phyloP scores from a whole-genome alignment of 495 filamentous ascomycete species.

The Thermothielavioides terrestris region DNA sequence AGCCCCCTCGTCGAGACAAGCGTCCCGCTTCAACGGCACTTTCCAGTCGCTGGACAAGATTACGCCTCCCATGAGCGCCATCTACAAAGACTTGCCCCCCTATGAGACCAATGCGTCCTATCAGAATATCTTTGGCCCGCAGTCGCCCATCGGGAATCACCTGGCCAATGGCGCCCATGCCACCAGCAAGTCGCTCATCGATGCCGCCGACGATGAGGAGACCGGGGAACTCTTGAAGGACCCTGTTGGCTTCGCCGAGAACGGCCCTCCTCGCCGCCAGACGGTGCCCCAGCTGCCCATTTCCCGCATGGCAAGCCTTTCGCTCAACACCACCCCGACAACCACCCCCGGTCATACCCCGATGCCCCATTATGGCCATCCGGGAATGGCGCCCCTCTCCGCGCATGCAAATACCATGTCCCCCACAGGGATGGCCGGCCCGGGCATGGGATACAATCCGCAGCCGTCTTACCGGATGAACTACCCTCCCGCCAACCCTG shows the following conservation, averaged over 20 bases:
- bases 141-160: constrained; percentile 73
- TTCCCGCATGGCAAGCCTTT: constrained; percentile 60
- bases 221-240: constrained; percentile 77
- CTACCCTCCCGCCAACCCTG: constrained; percentile 85
- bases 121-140: constrained; percentile 70
- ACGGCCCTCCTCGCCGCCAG: constrained; percentile 57
- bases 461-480: constrained; percentile 54
- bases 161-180: constrained; percentile 59
- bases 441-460: constrained; percentile 37
- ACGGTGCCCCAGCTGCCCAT: constrained; percentile 70
- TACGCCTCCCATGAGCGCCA: constrained; percentile 51
- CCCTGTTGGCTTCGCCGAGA: constrained; percentile 75
- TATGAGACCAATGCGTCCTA: constrained; percentile 56
- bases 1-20: constrained; percentile 54
- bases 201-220: constrained; percentile 70
- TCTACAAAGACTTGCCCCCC: constrained; percentile 50
- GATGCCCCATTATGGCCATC: constrained; percentile 44
- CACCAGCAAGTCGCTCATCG: constrained; percentile 77
- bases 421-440: constrained; percentile 43
- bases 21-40: constrained; percentile 67
- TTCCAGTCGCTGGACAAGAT: constrained; percentile 67
- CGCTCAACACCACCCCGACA: constrained; percentile 62
- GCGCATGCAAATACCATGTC: constrained; percentile 51
- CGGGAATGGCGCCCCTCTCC: constrained; percentile 32
- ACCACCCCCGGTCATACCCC: constrained; percentile 39